phyloP scores from a whole-genome alignment of 345 rosid species.

The Hevea brasiliensis region DNA sequence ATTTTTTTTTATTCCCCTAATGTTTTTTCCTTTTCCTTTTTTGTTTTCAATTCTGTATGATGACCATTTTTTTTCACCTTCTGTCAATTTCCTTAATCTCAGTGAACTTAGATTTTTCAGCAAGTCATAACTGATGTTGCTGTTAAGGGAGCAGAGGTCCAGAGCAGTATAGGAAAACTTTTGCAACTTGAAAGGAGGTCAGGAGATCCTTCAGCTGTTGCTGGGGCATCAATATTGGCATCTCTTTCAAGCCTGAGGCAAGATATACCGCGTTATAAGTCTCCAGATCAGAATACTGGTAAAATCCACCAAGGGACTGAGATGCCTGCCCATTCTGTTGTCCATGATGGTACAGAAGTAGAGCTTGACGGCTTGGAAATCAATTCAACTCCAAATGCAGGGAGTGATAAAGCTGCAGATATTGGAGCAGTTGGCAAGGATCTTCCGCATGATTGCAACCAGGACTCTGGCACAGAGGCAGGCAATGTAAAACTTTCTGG shows the following conservation, averaged over 20 bases:
- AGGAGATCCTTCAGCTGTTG: slow-evolving; percentile 71
- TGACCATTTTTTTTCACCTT: slow-evolving; percentile 2
- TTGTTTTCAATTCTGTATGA: not conserved
- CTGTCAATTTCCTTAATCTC: slow-evolving; percentile 42
- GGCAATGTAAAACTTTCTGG: slow-evolving; percentile 68
- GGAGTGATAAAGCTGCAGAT: slow-evolving; percentile 62
- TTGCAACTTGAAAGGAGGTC: slow-evolving; percentile 61
- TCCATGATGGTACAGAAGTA: slow-evolving; percentile 48
- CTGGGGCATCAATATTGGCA: slow-evolving; percentile 74
- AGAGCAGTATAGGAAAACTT: slow-evolving; percentile 46
- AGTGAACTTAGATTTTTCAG: slow-evolving; percentile 65
- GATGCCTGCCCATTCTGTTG: slow-evolving; percentile 51
- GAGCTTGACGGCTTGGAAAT: slow-evolving; percentile 61
- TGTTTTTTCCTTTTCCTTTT: not conserved
- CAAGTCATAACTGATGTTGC: slow-evolving; percentile 52
- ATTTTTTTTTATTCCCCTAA: not conserved
- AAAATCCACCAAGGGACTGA: slow-evolving; percentile 51
- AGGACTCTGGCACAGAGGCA: slow-evolving; percentile 61
- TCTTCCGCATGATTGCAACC: slow-evolving; percentile 54
- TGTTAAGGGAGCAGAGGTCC: slow-evolving; percentile 54
- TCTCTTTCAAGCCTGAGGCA: slow-evolving; percentile 60
- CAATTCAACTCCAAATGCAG: slow-evolving; percentile 45
- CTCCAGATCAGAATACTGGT: slow-evolving; percentile 43
- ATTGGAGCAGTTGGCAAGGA: slow-evolving; percentile 48
- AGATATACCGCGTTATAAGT: slow-evolving; percentile 61